Percentiles rank a stretch among this genome's conserved stretches.
Conservation (phyloP, 495 filamentous ascomycete species). For the Penicillium mononematosum region DNA sequence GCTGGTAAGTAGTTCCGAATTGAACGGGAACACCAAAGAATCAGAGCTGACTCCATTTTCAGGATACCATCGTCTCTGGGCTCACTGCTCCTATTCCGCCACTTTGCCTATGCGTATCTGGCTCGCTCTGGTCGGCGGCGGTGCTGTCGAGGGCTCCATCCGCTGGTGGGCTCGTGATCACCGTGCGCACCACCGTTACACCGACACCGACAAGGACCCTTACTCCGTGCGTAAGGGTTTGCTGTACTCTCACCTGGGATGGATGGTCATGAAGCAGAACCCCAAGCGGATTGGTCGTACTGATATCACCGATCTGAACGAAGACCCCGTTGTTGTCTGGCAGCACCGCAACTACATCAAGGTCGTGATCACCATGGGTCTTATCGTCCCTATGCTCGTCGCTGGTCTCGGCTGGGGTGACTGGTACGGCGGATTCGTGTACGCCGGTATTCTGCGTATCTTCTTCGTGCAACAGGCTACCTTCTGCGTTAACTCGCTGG, state of each 20-base stretch:
- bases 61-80: constrained; percentile 92
- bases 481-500: constrained; percentile 98
- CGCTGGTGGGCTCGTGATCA: constrained; percentile 98
- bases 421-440: constrained; percentile 88
- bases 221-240: constrained; percentile 99
- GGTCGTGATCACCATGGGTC: constrained; percentile 81
- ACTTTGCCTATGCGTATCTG: constrained; percentile 83
- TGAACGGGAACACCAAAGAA: background rate
- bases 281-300: constrained; percentile 90
- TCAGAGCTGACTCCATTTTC: constrained; percentile 21
- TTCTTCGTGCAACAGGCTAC: constrained; percentile 99
- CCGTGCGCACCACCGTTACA: constrained; percentile 97
- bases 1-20: constrained; percentile 56
- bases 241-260: constrained; percentile 92
- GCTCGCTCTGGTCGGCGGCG: constrained; percentile 87
- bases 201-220: constrained; percentile 98
- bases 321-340: constrained; percentile 89
- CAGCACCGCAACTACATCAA: constrained; percentile 94
- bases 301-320: constrained; percentile 95
- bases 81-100: constrained; percentile 94
- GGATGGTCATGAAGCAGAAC: constrained; percentile 95
- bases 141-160: constrained; percentile 93
- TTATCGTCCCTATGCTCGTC: constrained; percentile 79
- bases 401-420: constrained; percentile 89
- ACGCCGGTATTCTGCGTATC: constrained; percentile 91